phyloP scores from a whole-genome alignment of 495 filamentous ascomycete genomes.

The Aspergillus incahuasiensis region DNA sequence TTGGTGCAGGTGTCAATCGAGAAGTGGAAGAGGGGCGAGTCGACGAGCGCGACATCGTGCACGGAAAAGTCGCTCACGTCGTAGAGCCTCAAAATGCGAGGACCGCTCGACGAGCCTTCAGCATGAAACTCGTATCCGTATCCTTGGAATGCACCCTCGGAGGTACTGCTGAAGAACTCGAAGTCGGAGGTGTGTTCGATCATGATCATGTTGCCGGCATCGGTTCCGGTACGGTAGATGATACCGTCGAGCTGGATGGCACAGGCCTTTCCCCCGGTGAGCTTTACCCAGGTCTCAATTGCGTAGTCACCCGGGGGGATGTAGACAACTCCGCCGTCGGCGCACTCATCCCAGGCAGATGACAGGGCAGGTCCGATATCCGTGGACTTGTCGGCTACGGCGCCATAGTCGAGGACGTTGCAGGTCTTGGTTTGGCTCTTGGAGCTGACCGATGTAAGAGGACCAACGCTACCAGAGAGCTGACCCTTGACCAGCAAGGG shows the following conservation, averaged over 20 bases:
- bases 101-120: constrained; percentile 17
- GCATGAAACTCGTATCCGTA: constrained; percentile 43
- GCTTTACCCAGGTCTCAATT: constrained; percentile 29
- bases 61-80: constrained; percentile 43
- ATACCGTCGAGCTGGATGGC: constrained; percentile 48
- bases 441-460: constrained; percentile 30
- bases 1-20: constrained; percentile 43
- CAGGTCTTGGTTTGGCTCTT: constrained; percentile 37
- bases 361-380: constrained; percentile 44
- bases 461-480: constrained; percentile 30
- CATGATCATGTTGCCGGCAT: constrained; percentile 48
- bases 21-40: constrained; percentile 48
- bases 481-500: constrained; percentile 2
- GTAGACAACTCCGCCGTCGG: constrained; percentile 31
- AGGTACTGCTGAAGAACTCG: constrained; percentile 47
- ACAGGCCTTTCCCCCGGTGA: constrained; percentile 36
- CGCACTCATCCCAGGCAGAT: constrained; percentile 46
- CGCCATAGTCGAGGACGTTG: constrained; percentile 50
- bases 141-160: constrained; percentile 48
- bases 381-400: constrained; percentile 40
- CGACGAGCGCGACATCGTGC: constrained; percentile 48
- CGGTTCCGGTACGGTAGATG: constrained; percentile 41
- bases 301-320: constrained; percentile 35
- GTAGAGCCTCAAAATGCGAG: constrained; percentile 39
- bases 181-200: constrained; percentile 46